Evolutionary conservation across 2,329 filamentous ascomycete genomes (phyloP).

Genomic region (Colletotrichum euphorbiae): DNA sequence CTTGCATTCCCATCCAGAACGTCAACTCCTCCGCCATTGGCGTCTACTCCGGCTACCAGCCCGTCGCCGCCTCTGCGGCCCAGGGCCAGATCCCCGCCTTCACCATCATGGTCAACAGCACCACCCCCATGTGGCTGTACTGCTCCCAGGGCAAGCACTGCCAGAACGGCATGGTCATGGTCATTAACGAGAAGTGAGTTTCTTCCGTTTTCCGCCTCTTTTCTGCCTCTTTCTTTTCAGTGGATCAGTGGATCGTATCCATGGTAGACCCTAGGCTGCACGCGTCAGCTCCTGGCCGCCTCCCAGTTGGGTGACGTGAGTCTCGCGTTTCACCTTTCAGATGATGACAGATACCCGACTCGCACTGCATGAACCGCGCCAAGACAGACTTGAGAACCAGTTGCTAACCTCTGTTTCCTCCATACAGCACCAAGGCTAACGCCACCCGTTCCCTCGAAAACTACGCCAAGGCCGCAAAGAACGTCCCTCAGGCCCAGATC

Average conservation of each 20-base stretch:
- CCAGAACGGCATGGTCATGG: constrained; percentile 79
- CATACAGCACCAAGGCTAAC: constrained; percentile 61
- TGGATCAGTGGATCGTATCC: neutral
- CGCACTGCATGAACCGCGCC: constrained; percentile 14
- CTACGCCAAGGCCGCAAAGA: constrained; percentile 57
- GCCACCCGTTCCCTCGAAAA: constrained; percentile 61
- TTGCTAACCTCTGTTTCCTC: neutral
- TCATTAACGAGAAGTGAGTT: constrained; percentile 79
- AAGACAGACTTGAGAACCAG: neutral
- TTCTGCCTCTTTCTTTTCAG: neutral
- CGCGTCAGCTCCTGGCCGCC: neutral
- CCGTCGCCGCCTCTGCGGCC: constrained; percentile 64
- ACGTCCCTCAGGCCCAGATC: constrained; percentile 44
- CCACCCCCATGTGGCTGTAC: constrained; percentile 82
- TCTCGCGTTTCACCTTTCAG: constrained; percentile 31
- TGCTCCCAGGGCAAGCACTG: constrained; percentile 82
- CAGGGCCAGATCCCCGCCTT: constrained; percentile 72
- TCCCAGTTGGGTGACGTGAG: neutral
- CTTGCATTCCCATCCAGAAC: constrained; percentile 72
- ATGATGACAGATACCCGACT: constrained; percentile 20
- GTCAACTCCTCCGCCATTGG: constrained; percentile 65
- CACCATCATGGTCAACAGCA: constrained; percentile 76
- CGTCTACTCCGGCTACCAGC: constrained; percentile 77
- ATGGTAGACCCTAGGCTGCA: neutral
- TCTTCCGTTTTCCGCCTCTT: neutral